Percentiles rank a stretch among this genome's conserved stretches.
Conservation (phyloP, 2,329 filamentous ascomycete species). For the Aspergillus transmontanensis region DNA sequence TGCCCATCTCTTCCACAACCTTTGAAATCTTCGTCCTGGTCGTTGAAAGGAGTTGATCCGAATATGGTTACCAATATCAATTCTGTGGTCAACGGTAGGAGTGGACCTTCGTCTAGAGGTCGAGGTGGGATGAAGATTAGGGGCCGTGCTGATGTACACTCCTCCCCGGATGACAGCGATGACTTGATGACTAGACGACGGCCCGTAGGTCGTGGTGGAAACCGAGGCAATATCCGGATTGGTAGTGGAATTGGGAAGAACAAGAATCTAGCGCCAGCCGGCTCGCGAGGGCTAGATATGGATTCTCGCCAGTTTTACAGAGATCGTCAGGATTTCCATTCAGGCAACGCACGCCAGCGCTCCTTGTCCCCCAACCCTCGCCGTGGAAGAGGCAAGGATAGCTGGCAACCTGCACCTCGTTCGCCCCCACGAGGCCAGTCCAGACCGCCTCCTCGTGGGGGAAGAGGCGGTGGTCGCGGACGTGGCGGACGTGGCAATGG, state of each 20-base stretch:
- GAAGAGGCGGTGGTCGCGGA: conserved; percentile 18
- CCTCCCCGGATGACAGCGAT: conserved; percentile 37
- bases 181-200: conserved; percentile 35
- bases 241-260: conserved; percentile 33
- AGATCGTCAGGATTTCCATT: conserved; percentile 31
- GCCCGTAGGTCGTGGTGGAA: conserved; percentile 28
- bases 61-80: conserved; percentile 44
- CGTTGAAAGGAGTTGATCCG: conserved; percentile 40
- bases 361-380: conserved; percentile 35
- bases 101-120: conserved; percentile 22
- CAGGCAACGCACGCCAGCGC: conserved; percentile 29
- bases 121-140: conserved; percentile 36
- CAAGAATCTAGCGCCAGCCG: conserved; percentile 25
- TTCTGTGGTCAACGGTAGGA: conserved; percentile 20
- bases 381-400: conserved; percentile 24
- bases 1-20: conserved; percentile 39
- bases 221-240: conserved; percentile 40
- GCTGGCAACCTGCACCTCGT: conserved; percentile 22
- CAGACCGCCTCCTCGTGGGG: conserved; percentile 15
- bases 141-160: conserved; percentile 36
- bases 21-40: conserved; percentile 40
- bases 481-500: conserved; percentile 26
- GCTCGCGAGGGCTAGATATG: conserved; percentile 18
- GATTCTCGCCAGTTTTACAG: conserved; percentile 24
- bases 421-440: conserved; percentile 24